Percentiles rank a stretch among this genome's conserved stretches.
Conservation (phyloP, 106 monocot genomes). For the Xerophyta viscosa region DNA sequence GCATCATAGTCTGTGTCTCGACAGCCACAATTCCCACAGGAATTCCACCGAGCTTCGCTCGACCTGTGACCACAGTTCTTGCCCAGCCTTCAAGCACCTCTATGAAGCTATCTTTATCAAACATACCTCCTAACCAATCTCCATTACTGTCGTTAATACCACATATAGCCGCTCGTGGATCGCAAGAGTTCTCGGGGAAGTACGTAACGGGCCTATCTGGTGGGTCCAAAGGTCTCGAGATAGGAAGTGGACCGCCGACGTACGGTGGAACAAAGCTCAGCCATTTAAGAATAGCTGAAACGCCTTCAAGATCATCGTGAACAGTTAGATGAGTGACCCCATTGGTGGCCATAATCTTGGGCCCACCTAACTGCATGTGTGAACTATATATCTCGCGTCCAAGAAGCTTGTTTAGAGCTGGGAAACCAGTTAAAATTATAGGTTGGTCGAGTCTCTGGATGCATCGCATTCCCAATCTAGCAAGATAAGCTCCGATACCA, state of each 20-base stretch:
- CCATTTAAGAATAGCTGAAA: slow-evolving; percentile 88
- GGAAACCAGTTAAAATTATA: slow-evolving; percentile 93
- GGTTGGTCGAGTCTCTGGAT: slow-evolving; percentile 96
- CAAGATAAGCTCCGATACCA: slow-evolving; percentile 97
- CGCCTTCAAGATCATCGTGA: slow-evolving; percentile 89
- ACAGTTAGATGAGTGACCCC: slow-evolving; percentile 96
- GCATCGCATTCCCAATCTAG: slow-evolving; percentile 95
- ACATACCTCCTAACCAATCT: slow-evolving; percentile 87
- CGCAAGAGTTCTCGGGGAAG: slow-evolving; percentile 79
- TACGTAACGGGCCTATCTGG: slow-evolving; percentile 69
- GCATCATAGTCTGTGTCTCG: slow-evolving; percentile 92
- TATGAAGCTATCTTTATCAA: slow-evolving; percentile 83
- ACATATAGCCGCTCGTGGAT: slow-evolving; percentile 81
- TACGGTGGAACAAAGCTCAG: slow-evolving; percentile 84
- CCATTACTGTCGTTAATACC: slow-evolving; percentile 44
- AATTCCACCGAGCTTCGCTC: slow-evolving; percentile 93
- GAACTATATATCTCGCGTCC: slow-evolving; percentile 97
- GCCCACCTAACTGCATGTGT: slow-evolving; percentile 98
- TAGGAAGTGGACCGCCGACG: slow-evolving; percentile 75
- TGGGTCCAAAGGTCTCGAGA: slow-evolving; percentile 49
- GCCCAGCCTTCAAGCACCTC: slow-evolving; percentile 98
- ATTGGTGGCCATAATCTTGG: slow-evolving; percentile 98
- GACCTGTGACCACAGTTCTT: slow-evolving; percentile 89
- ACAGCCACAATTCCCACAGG: slow-evolving; percentile 95
- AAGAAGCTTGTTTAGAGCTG: slow-evolving; percentile 91